These are phyloP conservation scores for Fusarium armeniacum DNA, from an alignment of 2,329 filamentous ascomycete species.

Conservation along the genomic window DNA sequence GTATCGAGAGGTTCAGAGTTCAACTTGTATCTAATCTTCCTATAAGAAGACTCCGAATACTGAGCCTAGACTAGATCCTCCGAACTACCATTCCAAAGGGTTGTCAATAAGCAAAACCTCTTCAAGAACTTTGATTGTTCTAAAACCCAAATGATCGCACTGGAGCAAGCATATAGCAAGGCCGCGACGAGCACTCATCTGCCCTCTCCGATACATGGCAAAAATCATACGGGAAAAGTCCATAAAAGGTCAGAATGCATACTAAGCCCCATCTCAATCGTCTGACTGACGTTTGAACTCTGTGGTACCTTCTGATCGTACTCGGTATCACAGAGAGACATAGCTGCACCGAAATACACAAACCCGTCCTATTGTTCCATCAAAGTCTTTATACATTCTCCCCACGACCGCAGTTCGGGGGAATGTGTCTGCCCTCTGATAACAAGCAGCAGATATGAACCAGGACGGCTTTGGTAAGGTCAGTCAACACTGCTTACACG, in stretches of 20 bases:
- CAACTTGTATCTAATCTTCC: not conserved
- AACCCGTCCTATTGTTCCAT: not conserved
- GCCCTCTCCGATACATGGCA: not conserved
- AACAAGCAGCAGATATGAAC: not conserved
- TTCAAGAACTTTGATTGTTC: not conserved
- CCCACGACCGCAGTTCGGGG: not conserved
- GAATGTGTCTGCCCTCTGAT: not conserved
- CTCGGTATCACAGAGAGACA: not conserved
- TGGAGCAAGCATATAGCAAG: not conserved
- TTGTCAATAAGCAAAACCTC: not conserved
- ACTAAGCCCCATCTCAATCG: not conserved
- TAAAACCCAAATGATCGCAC: not conserved
- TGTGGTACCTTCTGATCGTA: not conserved
- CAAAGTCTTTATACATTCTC: fast-evolving
- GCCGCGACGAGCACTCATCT: not conserved
- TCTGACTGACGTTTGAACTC: not conserved
- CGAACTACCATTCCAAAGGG: not conserved
- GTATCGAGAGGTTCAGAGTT: not conserved
- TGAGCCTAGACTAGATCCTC: not conserved
- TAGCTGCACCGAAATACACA: not conserved
- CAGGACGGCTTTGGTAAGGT: not conserved
- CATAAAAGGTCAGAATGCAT: not conserved
- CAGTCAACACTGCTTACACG: not conserved
- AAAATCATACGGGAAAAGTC: not conserved
- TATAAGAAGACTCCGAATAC: not conserved